Conservation (phyloP, 352 stramenopile genomes). For the Phytophthora citrophthora region DNA sequence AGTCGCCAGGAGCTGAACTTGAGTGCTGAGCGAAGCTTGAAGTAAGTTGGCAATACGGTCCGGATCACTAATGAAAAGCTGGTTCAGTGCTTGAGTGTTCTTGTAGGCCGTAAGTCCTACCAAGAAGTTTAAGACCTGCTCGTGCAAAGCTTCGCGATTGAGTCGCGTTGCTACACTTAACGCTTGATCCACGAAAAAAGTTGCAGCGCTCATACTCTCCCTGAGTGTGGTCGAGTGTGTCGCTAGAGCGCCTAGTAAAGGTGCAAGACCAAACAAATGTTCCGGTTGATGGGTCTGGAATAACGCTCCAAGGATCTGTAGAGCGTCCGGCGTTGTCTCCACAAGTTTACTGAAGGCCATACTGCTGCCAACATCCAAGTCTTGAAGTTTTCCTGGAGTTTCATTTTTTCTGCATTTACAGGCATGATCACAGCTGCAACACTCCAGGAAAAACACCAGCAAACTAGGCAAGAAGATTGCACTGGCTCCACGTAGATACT, state of each 20-base stretch:
- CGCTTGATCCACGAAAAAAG: conserved; percentile 42
- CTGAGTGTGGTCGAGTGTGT: conserved; percentile 36
- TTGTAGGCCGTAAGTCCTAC: conserved; percentile 54
- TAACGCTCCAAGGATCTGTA: conserved; percentile 40
- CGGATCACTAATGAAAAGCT: conserved; percentile 52
- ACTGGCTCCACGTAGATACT: conserved; percentile 39
- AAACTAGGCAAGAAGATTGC: conserved; percentile 40
- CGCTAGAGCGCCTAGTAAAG: conserved; percentile 51
- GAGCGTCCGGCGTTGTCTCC: conserved; percentile 22
- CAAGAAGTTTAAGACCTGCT: conserved; percentile 58
- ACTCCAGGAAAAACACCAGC: conserved; percentile 51
- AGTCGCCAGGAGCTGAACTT: conserved; percentile 38
- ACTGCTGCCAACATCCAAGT: conserved; percentile 9
- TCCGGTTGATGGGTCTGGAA: conserved; percentile 53
- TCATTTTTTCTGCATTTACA: conserved; percentile 9
- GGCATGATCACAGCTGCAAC: conserved; percentile 27
- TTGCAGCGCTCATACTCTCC: conserved; percentile 36
- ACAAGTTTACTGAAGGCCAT: conserved; percentile 47
- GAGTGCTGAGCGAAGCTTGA: conserved; percentile 36
- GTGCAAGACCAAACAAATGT: conserved; percentile 47
- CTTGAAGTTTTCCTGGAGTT: background rate
- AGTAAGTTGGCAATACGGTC: conserved; percentile 68
- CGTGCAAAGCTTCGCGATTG: conserved; percentile 43
- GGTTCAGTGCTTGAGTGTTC: conserved; percentile 46
- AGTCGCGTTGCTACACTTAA: conserved; percentile 44